A percentile compares a stretch with the other conserved stretches of the same genome.
Conservation (phyloP, 441 rosid genomes). For the Adansonia grandidieri region DNA sequence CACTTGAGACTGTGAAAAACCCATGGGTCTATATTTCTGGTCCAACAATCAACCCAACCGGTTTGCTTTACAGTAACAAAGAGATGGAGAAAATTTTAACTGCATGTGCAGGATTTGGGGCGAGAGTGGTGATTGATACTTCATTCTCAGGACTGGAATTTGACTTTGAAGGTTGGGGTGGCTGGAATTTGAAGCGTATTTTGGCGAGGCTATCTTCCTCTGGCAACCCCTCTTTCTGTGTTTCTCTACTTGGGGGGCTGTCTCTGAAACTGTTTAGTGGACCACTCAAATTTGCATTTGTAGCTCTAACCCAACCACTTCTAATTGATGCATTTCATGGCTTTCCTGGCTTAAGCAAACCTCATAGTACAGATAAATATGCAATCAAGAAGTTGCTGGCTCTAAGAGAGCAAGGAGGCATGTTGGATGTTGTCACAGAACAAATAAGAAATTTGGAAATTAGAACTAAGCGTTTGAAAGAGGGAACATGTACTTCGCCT, state of each 20-base stretch:
- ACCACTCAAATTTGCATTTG: constrained; percentile 69
- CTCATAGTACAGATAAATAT: constrained; percentile 80
- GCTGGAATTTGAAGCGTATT: constrained; percentile 62
- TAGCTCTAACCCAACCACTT: constrained; percentile 56
- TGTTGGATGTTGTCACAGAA: constrained; percentile 54
- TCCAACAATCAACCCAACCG: constrained; percentile 88
- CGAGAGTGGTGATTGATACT: constrained; percentile 81
- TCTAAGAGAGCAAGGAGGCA: constrained; percentile 59
- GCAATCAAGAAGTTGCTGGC: constrained; percentile 83
- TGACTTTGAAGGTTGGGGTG: constrained; percentile 54
- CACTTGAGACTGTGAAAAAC: constrained; percentile 57
- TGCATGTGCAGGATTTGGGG: constrained; percentile 74
- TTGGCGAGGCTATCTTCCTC: constrained; percentile 56
- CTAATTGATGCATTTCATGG: constrained; percentile 62
- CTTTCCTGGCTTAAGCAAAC: constrained; percentile 87
- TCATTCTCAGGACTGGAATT: constrained; percentile 91
- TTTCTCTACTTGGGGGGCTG: constrained; percentile 80
- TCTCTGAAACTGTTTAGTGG: constrained; percentile 76
- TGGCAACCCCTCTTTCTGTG: constrained; percentile 52
- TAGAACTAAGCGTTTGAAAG: constrained; percentile 75
- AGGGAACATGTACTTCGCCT: constrained; percentile 50
- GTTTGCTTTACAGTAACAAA: constrained; percentile 68
- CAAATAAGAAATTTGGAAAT: constrained; percentile 53
- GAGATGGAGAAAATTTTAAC: constrained; percentile 70
- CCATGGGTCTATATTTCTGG: constrained; percentile 97